These are phyloP conservation scores for Neolecta irregularis DNA, from an alignment of 1,139 yeast species.

Conservation along the genomic window DNA sequence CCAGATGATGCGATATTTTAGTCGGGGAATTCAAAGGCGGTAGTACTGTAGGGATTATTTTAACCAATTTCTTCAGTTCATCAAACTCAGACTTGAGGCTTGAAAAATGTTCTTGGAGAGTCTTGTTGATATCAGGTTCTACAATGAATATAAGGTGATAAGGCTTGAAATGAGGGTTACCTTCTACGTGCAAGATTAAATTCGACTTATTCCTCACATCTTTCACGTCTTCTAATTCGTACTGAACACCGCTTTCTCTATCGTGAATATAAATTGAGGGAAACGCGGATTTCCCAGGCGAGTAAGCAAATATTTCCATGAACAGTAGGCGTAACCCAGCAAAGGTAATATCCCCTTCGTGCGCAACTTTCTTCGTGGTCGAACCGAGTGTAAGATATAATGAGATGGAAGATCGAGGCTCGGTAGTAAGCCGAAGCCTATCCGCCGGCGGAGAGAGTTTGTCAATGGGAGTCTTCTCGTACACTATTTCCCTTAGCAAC, in stretches of 20 bases:
- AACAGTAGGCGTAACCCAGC: conserved; percentile 58
- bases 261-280: conserved; percentile 75
- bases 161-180: conserved; percentile 1
- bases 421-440: background rate
- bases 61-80: conserved; percentile 26
- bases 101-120: conserved; percentile 23
- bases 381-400: conserved; percentile 45
- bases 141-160: conserved; percentile 4
- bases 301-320: conserved; percentile 73
- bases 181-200: conserved; percentile 37
- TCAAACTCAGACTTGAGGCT: conserved; percentile 22
- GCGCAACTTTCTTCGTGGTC: conserved; percentile 44
- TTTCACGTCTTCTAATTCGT: conserved; percentile 64
- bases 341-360: conserved; percentile 37
- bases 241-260: conserved; percentile 41
- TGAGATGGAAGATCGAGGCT: conserved; percentile 14
- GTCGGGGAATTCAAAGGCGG: background rate
- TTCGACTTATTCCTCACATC: conserved; percentile 50
- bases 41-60: conserved; percentile 3
- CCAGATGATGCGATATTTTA: too few relatives aligned
- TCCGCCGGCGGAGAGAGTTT: background rate
- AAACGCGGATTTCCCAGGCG: conserved; percentile 52
- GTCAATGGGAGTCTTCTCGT: background rate
- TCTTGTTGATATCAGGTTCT: conserved; percentile 23
- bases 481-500: background rate